Evolutionary conservation across 805 yeast genomes (phyloP).

Genomic region (Zygosaccharomyces kombuchaensis): DNA sequence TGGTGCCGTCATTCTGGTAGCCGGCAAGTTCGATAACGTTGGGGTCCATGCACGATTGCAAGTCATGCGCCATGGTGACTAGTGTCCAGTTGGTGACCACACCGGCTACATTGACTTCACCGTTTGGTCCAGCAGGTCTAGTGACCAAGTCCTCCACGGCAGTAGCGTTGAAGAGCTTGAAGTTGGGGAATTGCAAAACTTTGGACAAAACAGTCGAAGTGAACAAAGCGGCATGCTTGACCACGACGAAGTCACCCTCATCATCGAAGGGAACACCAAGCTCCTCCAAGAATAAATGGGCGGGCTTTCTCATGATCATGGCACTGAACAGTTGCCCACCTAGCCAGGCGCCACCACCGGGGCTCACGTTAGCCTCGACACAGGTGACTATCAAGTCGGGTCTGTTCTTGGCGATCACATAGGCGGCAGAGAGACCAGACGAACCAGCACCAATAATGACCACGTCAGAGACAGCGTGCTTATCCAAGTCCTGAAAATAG

Average conservation of each 20-base stretch:
- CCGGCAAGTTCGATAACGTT: constrained; percentile 61
- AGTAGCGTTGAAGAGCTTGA: constrained; percentile 73
- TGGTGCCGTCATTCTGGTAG: constrained; percentile 31
- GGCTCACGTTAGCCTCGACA: constrained; percentile 68
- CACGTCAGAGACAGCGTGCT: constrained; percentile 68
- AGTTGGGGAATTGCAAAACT: constrained; percentile 67
- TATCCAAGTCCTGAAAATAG: constrained; percentile 68
- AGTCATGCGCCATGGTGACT: constrained; percentile 69
- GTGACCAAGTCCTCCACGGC: constrained; percentile 78
- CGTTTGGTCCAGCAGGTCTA: constrained; percentile 52
- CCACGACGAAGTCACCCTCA: constrained; percentile 76
- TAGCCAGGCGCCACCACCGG: constrained; percentile 78
- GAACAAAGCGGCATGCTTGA: constrained; percentile 75
- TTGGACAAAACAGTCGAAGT: constrained; percentile 66
- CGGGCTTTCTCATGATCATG: constrained; percentile 76
- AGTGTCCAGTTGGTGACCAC: constrained; percentile 82
- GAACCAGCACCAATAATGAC: constrained; percentile 78
- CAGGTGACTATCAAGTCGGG: constrained; percentile 73
- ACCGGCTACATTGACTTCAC: constrained; percentile 65
- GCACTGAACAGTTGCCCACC: constrained; percentile 76
- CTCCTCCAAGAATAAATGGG: constrained; percentile 63
- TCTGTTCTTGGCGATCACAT: constrained; percentile 63
- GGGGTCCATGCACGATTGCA: constrained; percentile 80
- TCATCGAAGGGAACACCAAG: constrained; percentile 66
- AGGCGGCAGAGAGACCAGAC: constrained; percentile 74